Evolutionary conservation across 305 asterid genomes (phyloP), one percentile per base, ranked within the genome.

Genomic region (Fraxinus angustifolia): DNA sequence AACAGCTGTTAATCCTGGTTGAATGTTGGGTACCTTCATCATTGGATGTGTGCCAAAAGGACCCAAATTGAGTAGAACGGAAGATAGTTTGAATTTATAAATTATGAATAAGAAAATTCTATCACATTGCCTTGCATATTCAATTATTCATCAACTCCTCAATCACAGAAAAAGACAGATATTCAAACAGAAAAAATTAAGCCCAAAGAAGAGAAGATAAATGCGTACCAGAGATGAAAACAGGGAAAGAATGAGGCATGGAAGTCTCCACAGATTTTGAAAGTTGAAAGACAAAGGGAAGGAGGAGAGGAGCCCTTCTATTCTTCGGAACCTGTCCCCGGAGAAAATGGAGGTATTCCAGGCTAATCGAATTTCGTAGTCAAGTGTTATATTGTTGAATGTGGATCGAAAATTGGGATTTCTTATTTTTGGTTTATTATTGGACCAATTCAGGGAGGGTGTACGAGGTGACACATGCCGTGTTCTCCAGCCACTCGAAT

Each of bases 161-260:
- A 17, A 56, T 5, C 23, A 19, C 2, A 1, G 30, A 58, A 2
- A 19, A 58, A 58, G 28, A 19, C 68, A 58, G 67, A 21, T 4
- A 19, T 58, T 58, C 68, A 75, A 75, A 28, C 10, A n/a, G 33
- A 1, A 62, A n/a, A 3, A 21, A 6, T 82, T 16, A 7, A 48
- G 38, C 71, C n/a, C 6, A 21, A 26, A 12, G 30, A 8, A 30
- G 6, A 17, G 12, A 30, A 48, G 7, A 30, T 17, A 31, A 45
- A 58, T 17, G 33, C 3, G 76, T 76, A 86, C 91, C 87, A 1
- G 84, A 81, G 80, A 83, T 68, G 88, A 79, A 78, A 36, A 78
- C 74, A 76, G 33, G 38, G 56, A 73, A 34, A 45, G 77, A 56
- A 58, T 40, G 75, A 75, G 45, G 58, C 8, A 68, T 65, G 83